Conservation (phyloP, 768 basidiomycete genomes). For the Podaxis carcinomalis region DNA sequence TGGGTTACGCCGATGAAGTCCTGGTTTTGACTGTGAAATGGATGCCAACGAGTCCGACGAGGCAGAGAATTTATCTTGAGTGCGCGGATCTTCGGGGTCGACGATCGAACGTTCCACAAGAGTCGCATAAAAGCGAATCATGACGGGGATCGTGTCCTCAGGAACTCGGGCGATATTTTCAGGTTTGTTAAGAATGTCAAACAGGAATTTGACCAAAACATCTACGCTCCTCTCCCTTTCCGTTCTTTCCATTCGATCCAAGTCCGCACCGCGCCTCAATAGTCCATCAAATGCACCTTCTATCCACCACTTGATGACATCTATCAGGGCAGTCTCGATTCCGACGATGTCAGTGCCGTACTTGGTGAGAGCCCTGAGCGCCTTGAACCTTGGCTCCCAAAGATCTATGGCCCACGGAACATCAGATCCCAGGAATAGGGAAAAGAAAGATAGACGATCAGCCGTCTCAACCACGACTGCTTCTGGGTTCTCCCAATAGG, state of each 20-base stretch:
- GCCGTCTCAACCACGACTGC: slow-evolving; percentile 41
- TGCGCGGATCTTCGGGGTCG: slow-evolving; percentile 19
- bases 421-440: slow-evolving; percentile 48
- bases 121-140: slow-evolving; percentile 56
- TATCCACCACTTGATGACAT: slow-evolving; percentile 62
- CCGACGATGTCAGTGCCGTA: slow-evolving; percentile 59
- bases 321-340: slow-evolving; percentile 54
- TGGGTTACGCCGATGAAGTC: slow-evolving; percentile 8
- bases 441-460: slow-evolving; percentile 61
- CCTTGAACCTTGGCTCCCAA: slow-evolving; percentile 69
- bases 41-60: slow-evolving; percentile 18
- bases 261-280: slow-evolving; percentile 25
- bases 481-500: slow-evolving; percentile 63
- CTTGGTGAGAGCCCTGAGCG: slow-evolving; percentile 59
- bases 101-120: slow-evolving; percentile 53
- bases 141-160: slow-evolving; percentile 50
- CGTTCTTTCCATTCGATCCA: slow-evolving; percentile 36
- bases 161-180: slow-evolving; percentile 58
- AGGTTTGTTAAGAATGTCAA: slow-evolving; percentile 41
- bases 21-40: slow-evolving; percentile 7
- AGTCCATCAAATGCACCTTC: slow-evolving; percentile 57
- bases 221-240: slow-evolving; percentile 67
- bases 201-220: slow-evolving; percentile 54
- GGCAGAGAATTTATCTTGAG: slow-evolving; percentile 28
- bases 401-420: slow-evolving; percentile 59